Percentiles rank a stretch among this genome's conserved stretches.
Conservation (phyloP, 306 rosid genomes). For the Oxytropis ochrocephala region DNA sequence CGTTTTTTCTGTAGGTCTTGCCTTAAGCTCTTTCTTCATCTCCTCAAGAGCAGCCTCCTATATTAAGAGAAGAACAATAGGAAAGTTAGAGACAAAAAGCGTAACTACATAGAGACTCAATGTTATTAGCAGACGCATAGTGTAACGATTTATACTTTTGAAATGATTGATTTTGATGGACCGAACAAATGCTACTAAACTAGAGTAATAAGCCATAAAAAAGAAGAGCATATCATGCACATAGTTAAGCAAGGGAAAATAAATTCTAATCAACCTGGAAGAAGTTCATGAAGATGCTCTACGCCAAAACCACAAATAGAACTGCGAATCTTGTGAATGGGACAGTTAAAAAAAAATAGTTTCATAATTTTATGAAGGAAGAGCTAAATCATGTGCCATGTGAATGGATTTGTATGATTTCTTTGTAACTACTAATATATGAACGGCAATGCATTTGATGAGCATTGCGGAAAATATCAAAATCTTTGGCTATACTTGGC, state of each 20-base stretch:
- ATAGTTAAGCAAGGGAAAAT: slow-evolving; percentile 8
- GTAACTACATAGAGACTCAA: neutral
- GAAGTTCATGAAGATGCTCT: slow-evolving; percentile 2
- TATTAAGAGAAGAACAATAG: slow-evolving; percentile 6
- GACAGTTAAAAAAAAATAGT: neutral
- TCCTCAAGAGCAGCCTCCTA: slow-evolving; percentile 69
- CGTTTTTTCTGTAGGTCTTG: slow-evolving; percentile 77
- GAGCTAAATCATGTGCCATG: neutral
- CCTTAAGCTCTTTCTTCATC: slow-evolving; percentile 83
- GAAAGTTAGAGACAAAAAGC: slow-evolving; percentile 1
- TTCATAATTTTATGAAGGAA: neutral
- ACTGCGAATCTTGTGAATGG: neutral
- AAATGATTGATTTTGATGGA: neutral
- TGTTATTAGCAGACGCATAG: neutral
- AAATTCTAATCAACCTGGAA: neutral
- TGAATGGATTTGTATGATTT: slow-evolving; percentile 3
- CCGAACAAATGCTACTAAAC: neutral
- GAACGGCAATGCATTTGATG: slow-evolving; percentile 2
- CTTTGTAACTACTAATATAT: neutral
- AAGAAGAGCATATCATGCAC: neutral
- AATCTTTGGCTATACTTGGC: neutral
- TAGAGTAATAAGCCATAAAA: neutral
- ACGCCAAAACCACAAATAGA: slow-evolving; percentile 1
- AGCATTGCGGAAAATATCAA: neutral
- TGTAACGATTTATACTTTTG: neutral